Conservation (phyloP, 1,139 yeast genomes). For the Zygosaccharomyces sapae region DNA sequence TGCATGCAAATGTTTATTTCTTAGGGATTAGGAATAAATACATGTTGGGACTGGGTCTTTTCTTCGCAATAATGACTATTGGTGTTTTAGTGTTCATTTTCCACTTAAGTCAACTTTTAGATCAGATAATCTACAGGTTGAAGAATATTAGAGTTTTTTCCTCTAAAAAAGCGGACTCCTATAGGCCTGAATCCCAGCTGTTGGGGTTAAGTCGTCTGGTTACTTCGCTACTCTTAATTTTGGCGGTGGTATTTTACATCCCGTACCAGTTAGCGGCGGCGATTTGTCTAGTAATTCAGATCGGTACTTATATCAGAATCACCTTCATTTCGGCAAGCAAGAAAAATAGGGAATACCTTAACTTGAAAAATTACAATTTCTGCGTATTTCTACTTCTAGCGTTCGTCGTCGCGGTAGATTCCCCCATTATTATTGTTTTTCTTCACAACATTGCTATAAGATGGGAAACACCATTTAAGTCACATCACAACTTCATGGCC, state of each 20-base stretch:
- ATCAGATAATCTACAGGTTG: slow-evolving; percentile 6
- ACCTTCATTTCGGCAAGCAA: slow-evolving; percentile 8
- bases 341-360: slow-evolving; percentile 16
- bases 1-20: slow-evolving; percentile 46
- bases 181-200: background rate
- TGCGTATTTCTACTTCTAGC: slow-evolving; percentile 56
- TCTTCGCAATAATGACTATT: slow-evolving; percentile 52
- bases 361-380: slow-evolving; percentile 48
- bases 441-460: slow-evolving; percentile 62
- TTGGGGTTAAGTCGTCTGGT: slow-evolving; percentile 14
- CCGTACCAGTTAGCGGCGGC: slow-evolving; percentile 79
- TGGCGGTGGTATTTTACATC: slow-evolving; percentile 53
- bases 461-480: slow-evolving; percentile 73
- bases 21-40: slow-evolving; percentile 62
- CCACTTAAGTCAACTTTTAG: slow-evolving; percentile 16
- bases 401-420: slow-evolving; percentile 64
- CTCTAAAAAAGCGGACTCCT: background rate
- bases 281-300: slow-evolving; percentile 53
- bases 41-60: slow-evolving; percentile 55
- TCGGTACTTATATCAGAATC: slow-evolving; percentile 42
- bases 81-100: slow-evolving; percentile 40
- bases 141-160: background rate
- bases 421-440: slow-evolving; percentile 66
- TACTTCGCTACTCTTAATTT: slow-evolving; percentile 40
- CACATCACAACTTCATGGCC: slow-evolving; percentile 69